Evolutionary conservation across 2,329 filamentous ascomycete genomes (phyloP), one percentile per base, ranked within the genome.

Genomic region (Colletotrichum plurivorum): DNA sequence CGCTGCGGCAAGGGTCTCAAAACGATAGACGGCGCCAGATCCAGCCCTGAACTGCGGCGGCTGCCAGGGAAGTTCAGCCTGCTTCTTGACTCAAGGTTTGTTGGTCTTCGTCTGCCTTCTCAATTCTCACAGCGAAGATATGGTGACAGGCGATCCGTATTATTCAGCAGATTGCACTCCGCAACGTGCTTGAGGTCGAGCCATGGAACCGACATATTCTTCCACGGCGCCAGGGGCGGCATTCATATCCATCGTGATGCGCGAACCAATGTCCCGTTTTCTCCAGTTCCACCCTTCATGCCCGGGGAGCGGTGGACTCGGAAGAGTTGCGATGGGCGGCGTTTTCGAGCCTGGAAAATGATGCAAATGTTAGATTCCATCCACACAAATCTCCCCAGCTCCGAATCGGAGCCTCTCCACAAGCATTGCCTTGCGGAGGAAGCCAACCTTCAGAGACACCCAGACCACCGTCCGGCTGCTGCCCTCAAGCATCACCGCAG

Each of bases 371-470:
- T 52, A 60, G 49, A 36, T 60, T 46, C 55, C 62, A 56, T 66
- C 62, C 55, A 18, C 6, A 56, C 62, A 60, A 36, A 66, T 61
- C 55, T 69, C 62, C 22, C 56, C 39, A n/a, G 39, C 55, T 69
- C 62, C 66, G 66, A 52, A 51, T n/a, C 51, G 66, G 55, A 69
- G 55, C 18, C 46, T n/a, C 36, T 39, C 49, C 49, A 66, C 62
- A 56, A 60, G 62, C 62, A 60, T 41, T 56, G 39, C 67, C 62
- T 66, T 66, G 55, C 61, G 31, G 20, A n/a, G 49, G 39, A 43
- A 27, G 20, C 46, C 31, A 36, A 36, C 31, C 12, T 49, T 49
- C n/a, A 20, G 18, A 49, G 27, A 22, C 52, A 52, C 52, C 45
- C 53, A 46, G 59, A 67, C n/a, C 65, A 58, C 36, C 18, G 36